Evolutionary conservation across 805 yeast genomes (phyloP).

Genomic region (Phaffomyces thermotolerans): DNA sequence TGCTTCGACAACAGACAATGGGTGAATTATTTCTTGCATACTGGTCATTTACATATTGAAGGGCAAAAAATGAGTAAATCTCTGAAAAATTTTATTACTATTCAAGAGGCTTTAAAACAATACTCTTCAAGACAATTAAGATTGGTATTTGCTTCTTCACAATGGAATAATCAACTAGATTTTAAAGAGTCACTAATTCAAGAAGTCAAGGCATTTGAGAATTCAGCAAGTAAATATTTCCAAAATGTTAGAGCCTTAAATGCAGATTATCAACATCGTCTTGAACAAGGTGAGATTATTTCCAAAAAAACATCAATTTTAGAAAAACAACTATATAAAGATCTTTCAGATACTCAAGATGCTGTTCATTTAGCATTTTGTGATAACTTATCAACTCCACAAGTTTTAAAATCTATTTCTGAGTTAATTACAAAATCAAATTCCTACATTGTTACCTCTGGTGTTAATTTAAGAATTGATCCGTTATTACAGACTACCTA

Average conservation of each 20-base stretch:
- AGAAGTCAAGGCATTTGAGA: constrained; percentile 74
- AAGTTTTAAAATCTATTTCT: constrained; percentile 54
- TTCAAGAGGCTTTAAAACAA: constrained; percentile 73
- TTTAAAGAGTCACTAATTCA: constrained; percentile 74
- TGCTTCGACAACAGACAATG: constrained; percentile 84
- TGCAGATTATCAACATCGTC: constrained; percentile 50
- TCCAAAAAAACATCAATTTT: constrained; percentile 51
- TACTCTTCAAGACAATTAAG: constrained; percentile 80
- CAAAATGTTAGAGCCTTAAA: constrained; percentile 77
- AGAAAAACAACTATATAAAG: constrained; percentile 51
- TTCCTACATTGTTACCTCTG: constrained; percentile 56
- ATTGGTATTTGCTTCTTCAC: constrained; percentile 81
- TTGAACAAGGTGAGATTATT: constrained; percentile 41
- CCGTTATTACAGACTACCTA: constrained; percentile 54
- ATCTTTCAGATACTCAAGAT: constrained; percentile 43
- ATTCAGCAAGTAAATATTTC: constrained; percentile 74
- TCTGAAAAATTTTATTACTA: constrained; percentile 89
- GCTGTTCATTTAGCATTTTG: constrained; percentile 74
- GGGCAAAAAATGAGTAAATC: constrained; percentile 98
- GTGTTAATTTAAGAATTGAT: constrained; percentile 51
- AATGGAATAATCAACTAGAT: constrained; percentile 90
- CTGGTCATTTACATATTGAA: constrained; percentile 96
- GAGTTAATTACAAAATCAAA: constrained; percentile 70
- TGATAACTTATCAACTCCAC: constrained; percentile 81
- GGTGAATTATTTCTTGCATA: constrained; percentile 95